Base-by-base conservation (phyloP, 2,329 filamentous ascomycete genomes). In the Exophiala xenobiotica region DNA sequence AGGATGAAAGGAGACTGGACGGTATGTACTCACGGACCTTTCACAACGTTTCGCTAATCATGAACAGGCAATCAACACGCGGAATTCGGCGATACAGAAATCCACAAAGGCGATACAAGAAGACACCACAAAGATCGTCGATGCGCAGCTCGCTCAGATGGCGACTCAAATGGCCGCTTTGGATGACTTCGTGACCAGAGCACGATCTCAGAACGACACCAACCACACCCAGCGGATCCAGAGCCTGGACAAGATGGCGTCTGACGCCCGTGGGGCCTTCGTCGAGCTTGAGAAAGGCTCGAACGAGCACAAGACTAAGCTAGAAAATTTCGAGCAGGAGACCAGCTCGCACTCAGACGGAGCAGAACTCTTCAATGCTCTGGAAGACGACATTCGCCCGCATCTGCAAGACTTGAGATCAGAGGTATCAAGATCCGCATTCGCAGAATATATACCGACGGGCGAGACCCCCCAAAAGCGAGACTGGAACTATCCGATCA, bases 1-100 rank as follows among this genome's bases (percentile, higher is more conserved):
- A 90, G 84, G 72, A 80, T 97, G 67, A 87, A 93, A 70, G 82
- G 88, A 49, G 91, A 96, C 67, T 96, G 91, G 86, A 83, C 81
- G 55, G 83, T 87, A 75, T 75, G 83, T 73, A 23, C 31, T 37
- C 3, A 3, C 3, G 4, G 14, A 3, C 7, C 3, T 20, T 12
- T n/a, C n/a, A 14, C 4, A 40, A 12, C 9, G 6, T 3, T 22
- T 8, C 19, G n/a, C 55, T 61, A 51, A 60, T 42, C 65, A 29
- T 22, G 27, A 35, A 33, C 59, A 87, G 83, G 70, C 74, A 23
- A 89, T 92, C 29, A 88, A 89, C 61, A 79, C 87, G 51, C 86
- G 88, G 64, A 95, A 90, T 62, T 83, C 78, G n/a, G 85, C 86
- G 4, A 92, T 99, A 61, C 88, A 92, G 61, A 79, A 81, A 6